Percentiles rank a stretch among this genome's conserved stretches.
Evolutionary conservation across 2,329 filamentous ascomycete species (phyloP).

Genomic region (Zymoseptoria tritici): DNA sequence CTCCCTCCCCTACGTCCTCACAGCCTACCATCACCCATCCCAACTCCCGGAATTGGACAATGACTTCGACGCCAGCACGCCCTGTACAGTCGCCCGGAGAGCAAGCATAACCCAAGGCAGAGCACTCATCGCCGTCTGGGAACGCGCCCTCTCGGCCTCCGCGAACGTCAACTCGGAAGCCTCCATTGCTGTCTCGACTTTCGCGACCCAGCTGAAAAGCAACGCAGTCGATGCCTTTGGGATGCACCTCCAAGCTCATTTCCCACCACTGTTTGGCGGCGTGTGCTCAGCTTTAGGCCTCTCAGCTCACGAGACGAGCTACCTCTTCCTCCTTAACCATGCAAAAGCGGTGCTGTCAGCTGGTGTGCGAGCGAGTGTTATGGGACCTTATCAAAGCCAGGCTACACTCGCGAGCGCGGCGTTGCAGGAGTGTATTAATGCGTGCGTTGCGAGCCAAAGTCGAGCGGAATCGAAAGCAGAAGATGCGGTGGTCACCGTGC

Average conservation of each 20-base stretch:
- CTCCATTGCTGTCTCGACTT: constrained; percentile 10
- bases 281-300: constrained; percentile 58
- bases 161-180: constrained; percentile 2
- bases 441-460: constrained; percentile 48
- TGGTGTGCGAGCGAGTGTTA: constrained; percentile 66
- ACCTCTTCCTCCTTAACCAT: constrained; percentile 69
- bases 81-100: constrained; percentile 71
- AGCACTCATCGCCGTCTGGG: constrained; percentile 69
- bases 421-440: constrained; percentile 52
- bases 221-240: constrained; percentile 12
- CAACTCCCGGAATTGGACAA: constrained; percentile 59
- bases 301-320: constrained; percentile 55
- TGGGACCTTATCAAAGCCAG: constrained; percentile 76
- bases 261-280: constrained; percentile 63
- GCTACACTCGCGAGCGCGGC: constrained; percentile 56
- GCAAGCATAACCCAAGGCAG: constrained; percentile 70
- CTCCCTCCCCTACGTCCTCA: constrained; percentile 66
- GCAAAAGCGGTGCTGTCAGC: constrained; percentile 69
- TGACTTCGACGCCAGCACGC: constrained; percentile 64
- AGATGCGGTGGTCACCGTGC: constrained; percentile 66
- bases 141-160: constrained; percentile 33
- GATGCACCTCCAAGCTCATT: constrained; percentile 47
- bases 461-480: constrained; percentile 32
- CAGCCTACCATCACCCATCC: constrained; percentile 52
- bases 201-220: constrained; percentile 18